phyloP scores from a whole-genome alignment of 2,329 filamentous ascomycete genomes.

The Ophiostoma australiae region DNA sequence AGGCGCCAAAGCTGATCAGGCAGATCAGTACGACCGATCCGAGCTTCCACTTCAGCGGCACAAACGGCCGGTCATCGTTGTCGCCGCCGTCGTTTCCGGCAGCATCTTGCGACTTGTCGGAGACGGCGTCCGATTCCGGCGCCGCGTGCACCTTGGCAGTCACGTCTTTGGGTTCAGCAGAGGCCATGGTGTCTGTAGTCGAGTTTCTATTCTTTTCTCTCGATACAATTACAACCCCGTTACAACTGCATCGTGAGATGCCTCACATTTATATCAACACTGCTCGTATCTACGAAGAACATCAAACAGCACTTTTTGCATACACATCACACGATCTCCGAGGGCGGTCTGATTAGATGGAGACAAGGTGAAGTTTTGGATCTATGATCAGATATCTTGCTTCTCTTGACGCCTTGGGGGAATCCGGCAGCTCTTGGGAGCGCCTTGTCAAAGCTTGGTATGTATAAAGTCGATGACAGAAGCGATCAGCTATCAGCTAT shows the following conservation, averaged over 20 bases:
- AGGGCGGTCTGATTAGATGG: not conserved
- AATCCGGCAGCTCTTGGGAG: not conserved
- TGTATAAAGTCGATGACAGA: not conserved
- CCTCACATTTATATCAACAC: slow-evolving; percentile 1
- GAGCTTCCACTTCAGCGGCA: slow-evolving; percentile 11
- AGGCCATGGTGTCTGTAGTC: not conserved
- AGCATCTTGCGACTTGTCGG: not conserved
- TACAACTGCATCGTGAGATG: not conserved
- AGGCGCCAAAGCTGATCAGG: slow-evolving; percentile 11
- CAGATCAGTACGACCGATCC: slow-evolving; percentile 8
- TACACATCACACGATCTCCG: not conserved
- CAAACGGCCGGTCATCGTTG: not conserved
- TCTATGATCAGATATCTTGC: not conserved
- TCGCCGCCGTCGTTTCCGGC: not conserved
- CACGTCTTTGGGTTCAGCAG: not conserved
- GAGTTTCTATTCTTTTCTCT: not conserved
- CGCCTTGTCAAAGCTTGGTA: not conserved
- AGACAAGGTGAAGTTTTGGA: not conserved
- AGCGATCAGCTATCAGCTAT: not conserved
- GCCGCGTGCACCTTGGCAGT: not conserved
- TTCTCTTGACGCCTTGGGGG: not conserved
- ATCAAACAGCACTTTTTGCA: not conserved
- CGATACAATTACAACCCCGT: not conserved
- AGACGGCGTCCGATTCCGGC: not conserved
- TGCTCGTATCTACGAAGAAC: not conserved